Percentiles rank a stretch among this genome's conserved stretches.
phyloP scores from a whole-genome alignment of 352 stramenopile genomes.

The Pythium coloratum region DNA sequence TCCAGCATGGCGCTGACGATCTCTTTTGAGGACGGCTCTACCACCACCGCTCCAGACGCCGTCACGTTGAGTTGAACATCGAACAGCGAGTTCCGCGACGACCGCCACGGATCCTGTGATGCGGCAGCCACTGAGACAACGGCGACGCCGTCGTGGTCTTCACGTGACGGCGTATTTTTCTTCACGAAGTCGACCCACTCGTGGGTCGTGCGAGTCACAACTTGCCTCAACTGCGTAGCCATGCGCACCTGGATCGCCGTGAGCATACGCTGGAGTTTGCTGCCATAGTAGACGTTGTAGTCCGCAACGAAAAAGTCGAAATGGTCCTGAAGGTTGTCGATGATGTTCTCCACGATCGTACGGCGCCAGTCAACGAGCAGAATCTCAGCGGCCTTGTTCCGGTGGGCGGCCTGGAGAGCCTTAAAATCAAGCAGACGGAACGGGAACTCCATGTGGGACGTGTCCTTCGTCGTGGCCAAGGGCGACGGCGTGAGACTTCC shows the following conservation, averaged over 20 bases:
- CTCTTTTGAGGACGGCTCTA: slow-evolving; percentile 66
- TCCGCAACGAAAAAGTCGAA: slow-evolving; percentile 94
- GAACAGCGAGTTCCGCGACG: slow-evolving; percentile 74
- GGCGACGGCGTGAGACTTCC: slow-evolving; percentile 5
- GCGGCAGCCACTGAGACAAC: not conserved
- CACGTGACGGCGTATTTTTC: slow-evolving; percentile 16
- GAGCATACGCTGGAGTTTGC: slow-evolving; percentile 74
- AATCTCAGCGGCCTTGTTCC: slow-evolving; percentile 77
- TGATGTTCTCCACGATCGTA: slow-evolving; percentile 90
- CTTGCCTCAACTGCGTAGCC: slow-evolving; percentile 73
- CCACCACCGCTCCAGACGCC: slow-evolving; percentile 43
- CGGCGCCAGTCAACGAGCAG: slow-evolving; percentile 87
- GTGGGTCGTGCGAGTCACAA: slow-evolving; percentile 55
- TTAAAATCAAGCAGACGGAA: slow-evolving; percentile 88
- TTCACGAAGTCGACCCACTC: slow-evolving; percentile 70
- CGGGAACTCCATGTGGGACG: slow-evolving; percentile 60
- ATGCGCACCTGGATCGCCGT: slow-evolving; percentile 87
- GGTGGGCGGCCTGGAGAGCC: slow-evolving; percentile 67
- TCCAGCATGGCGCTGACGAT: slow-evolving; percentile 78
- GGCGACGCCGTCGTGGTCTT: slow-evolving; percentile 6
- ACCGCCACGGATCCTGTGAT: slow-evolving; percentile 36
- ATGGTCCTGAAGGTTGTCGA: slow-evolving; percentile 93
- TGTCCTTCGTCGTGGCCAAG: slow-evolving; percentile 26
- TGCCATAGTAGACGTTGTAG: slow-evolving; percentile 44
- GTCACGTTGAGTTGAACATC: slow-evolving; percentile 55